Percentiles rank a stretch among this genome's conserved stretches.
phyloP scores from a whole-genome alignment of 805 yeast species.

The Clavispora asparagi region DNA sequence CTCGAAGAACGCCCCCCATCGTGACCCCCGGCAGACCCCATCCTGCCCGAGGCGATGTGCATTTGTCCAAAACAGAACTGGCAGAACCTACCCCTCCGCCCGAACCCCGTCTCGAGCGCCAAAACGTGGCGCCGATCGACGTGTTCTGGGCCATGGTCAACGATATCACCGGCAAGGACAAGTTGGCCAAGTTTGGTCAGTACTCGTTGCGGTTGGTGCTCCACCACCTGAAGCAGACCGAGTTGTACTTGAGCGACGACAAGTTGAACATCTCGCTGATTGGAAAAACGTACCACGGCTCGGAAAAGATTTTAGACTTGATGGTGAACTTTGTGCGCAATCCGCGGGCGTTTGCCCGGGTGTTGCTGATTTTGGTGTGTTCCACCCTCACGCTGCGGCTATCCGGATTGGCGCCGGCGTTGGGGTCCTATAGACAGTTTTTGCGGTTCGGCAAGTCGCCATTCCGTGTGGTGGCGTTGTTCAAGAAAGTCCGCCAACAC shows the following conservation, averaged over 20 bases:
- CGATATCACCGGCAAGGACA: conserved; percentile 64
- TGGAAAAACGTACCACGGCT: conserved; percentile 26
- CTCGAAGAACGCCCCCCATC: background rate
- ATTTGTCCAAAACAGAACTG: conserved; percentile 5
- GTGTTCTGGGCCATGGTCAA: conserved; percentile 50
- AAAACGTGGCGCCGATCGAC: conserved; percentile 27
- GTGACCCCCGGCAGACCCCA: background rate
- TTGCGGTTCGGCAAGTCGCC: conserved; percentile 70
- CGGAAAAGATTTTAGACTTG: conserved; percentile 28
- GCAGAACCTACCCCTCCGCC: conserved; percentile 7
- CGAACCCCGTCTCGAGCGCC: background rate
- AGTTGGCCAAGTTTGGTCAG: conserved; percentile 59
- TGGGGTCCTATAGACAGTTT: conserved; percentile 58
- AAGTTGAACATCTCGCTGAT: conserved; percentile 27
- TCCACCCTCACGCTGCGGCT: conserved; percentile 37
- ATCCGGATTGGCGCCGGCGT: conserved; percentile 41
- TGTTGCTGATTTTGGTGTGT: conserved; percentile 31
- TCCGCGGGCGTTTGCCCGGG: conserved; percentile 33
- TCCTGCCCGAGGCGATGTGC: background rate
- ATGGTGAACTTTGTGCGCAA: conserved; percentile 29
- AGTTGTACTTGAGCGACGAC: conserved; percentile 29
- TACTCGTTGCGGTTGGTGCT: conserved; percentile 52
- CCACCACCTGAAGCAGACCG: conserved; percentile 40
- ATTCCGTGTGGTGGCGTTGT: conserved; percentile 42
- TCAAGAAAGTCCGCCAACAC: conserved; percentile 20